These are phyloP conservation scores for Xylaria digitata DNA, from an alignment of 2,329 filamentous ascomycete species.

Conservation along the genomic window DNA sequence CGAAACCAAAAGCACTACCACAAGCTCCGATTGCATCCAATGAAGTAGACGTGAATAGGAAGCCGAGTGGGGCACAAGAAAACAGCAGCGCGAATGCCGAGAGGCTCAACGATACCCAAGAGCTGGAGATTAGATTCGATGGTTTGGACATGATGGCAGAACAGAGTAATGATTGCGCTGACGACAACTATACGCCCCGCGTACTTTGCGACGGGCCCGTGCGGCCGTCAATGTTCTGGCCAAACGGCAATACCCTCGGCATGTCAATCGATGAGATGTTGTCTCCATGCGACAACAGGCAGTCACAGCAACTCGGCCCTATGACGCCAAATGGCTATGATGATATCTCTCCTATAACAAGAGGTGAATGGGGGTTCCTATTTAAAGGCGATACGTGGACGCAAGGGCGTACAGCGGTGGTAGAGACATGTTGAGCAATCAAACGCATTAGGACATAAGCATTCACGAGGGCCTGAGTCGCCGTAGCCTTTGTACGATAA, in stretches of 20 bases:
- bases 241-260: constrained; percentile 30
- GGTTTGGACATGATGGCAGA: constrained; percentile 39
- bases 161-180: constrained; percentile 53
- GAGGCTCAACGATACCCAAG: constrained; percentile 6
- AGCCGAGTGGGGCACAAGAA: constrained; percentile 3
- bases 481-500: constrained; percentile 24
- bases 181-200: constrained; percentile 48
- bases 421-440: constrained; percentile 62
- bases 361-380: constrained; percentile 72
- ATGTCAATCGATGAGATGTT: constrained; percentile 60
- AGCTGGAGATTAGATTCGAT: constrained; percentile 43
- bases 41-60: neutral
- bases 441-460: constrained; percentile 14
- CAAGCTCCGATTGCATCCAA: constrained; percentile 2
- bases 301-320: constrained; percentile 55
- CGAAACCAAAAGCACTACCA: constrained; percentile 38
- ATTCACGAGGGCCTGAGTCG: constrained; percentile 2
- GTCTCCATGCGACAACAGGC: constrained; percentile 37
- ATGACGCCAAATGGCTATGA: constrained; percentile 69
- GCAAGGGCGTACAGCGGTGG: constrained; percentile 59
- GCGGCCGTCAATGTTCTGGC: constrained; percentile 39
- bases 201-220: constrained; percentile 37
- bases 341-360: constrained; percentile 71
- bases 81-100: neutral
- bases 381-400: constrained; percentile 62